Evolutionary conservation across 352 stramenopile genomes (phyloP).

Genomic region (Phytophthora brassicae): DNA sequence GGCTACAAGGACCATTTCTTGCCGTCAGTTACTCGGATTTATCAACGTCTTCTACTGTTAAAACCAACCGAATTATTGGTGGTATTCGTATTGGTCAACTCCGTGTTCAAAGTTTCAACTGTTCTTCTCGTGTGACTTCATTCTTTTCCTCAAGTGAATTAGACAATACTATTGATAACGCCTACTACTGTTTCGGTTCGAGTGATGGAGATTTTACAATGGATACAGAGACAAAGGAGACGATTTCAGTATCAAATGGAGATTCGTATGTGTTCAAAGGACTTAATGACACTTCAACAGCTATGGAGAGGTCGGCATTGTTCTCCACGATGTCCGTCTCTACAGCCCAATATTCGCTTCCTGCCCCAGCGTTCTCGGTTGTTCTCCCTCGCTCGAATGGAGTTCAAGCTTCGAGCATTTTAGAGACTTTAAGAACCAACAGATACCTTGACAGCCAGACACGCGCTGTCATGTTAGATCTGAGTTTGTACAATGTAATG

Average conservation of each 20-base stretch:
- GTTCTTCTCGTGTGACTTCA: slow-evolving; percentile 30
- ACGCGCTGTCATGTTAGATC: slow-evolving; percentile 44
- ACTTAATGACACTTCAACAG: slow-evolving; percentile 38
- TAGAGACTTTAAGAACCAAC: slow-evolving; percentile 31
- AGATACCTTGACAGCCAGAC: slow-evolving; percentile 45
- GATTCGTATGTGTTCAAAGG: slow-evolving; percentile 34
- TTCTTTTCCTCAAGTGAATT: slow-evolving; percentile 27
- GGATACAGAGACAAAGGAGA: background rate
- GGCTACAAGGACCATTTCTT: slow-evolving; percentile 19
- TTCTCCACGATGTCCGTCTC: slow-evolving; percentile 44
- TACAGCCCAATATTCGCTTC: slow-evolving; percentile 24
- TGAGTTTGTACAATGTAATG: slow-evolving; percentile 58
- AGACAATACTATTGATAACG: background rate
- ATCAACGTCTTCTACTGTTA: slow-evolving; percentile 7
- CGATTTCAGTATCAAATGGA: slow-evolving; percentile 9
- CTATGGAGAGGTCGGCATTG: slow-evolving; percentile 28
- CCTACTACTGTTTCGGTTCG: slow-evolving; percentile 17
- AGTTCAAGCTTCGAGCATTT: slow-evolving; percentile 12
- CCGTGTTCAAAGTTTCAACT: slow-evolving; percentile 36
- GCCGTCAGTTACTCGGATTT: slow-evolving; percentile 5
- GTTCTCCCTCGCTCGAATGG: slow-evolving; percentile 33
- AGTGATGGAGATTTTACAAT: slow-evolving; percentile 20
- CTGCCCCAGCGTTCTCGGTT: slow-evolving; percentile 47
- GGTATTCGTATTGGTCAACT: slow-evolving; percentile 52
- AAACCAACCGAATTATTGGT: slow-evolving; percentile 40